Conservation (phyloP, 371 early-diverging fungal species). For the Choanephora cucurbitarum region DNA sequence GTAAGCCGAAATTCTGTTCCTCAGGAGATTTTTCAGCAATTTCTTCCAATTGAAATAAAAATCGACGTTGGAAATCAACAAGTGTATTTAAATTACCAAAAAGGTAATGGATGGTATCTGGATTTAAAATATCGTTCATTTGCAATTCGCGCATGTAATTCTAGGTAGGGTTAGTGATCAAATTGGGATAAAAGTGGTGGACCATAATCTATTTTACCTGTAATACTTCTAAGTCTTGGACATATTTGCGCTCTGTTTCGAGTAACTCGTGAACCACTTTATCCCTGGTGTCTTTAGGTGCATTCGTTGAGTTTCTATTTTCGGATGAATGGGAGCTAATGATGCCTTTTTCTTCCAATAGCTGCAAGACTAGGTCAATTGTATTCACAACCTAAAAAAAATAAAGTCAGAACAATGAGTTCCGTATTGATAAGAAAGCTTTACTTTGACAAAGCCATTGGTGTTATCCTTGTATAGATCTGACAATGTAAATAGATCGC, state of each 20-base stretch:
- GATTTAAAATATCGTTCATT: constrained; percentile 61
- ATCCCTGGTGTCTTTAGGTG: constrained; percentile 81
- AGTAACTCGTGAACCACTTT: constrained; percentile 87
- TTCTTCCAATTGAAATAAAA: constrained; percentile 90
- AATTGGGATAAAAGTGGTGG: constrained; percentile 1
- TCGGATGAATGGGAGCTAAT: constrained; percentile 49
- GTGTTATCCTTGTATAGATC: constrained; percentile 94
- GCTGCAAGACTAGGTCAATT: constrained; percentile 65
- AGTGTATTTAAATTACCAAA: constrained; percentile 92
- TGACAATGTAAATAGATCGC: constrained; percentile 81
- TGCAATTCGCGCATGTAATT: constrained; percentile 62
- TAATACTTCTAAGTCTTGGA: constrained; percentile 85
- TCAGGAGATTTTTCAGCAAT: constrained; percentile 66
- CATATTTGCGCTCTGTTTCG: constrained; percentile 93
- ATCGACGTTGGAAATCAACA: constrained; percentile 96
- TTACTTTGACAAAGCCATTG: constrained; percentile 92
- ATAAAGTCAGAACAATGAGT: too few relatives aligned
- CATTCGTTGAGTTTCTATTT: constrained; percentile 55
- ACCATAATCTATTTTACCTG: constrained; percentile 50
- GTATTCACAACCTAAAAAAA: constrained; percentile 61
- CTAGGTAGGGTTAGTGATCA: constrained; percentile 13
- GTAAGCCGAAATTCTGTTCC: constrained; percentile 89
- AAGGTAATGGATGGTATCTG: constrained; percentile 73
- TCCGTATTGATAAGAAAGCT: too few relatives aligned
- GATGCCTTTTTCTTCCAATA: constrained; percentile 67